Evolutionary conservation across 208 protist genomes (phyloP).

Genomic region (Willaertia magna): DNA sequence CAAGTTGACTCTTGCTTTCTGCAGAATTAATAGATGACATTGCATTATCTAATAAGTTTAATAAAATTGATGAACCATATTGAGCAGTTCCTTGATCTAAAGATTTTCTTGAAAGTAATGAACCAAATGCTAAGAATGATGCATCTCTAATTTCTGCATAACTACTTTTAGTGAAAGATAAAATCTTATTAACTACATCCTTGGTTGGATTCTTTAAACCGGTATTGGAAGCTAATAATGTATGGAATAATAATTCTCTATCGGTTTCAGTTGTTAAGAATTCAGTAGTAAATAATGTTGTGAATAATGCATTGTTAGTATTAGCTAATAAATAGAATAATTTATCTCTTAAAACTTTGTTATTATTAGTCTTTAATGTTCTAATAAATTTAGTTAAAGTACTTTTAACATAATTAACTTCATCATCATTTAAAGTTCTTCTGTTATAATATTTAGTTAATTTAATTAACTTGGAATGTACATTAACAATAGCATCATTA

Average conservation of each 20-base stretch:
- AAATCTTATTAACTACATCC: neutral
- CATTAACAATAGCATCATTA: neutral
- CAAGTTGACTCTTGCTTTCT: neutral
- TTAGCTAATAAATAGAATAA: neutral
- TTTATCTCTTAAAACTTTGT: neutral
- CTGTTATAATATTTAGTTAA: neutral
- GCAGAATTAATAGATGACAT: neutral
- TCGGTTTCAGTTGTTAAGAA: neutral
- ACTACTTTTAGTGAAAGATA: neutral
- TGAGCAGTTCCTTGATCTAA: neutral
- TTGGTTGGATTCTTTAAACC: neutral
- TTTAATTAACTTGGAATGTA: neutral
- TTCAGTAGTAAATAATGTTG: neutral
- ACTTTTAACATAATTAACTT: neutral
- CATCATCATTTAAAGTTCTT: neutral
- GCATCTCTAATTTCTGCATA: neutral
- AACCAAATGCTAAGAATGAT: neutral
- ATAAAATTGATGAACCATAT: neutral
- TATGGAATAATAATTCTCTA: neutral
- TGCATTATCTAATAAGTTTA: conserved; percentile 3
- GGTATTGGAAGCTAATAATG: neutral
- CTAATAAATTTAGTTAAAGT: neutral
- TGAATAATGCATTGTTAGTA: neutral
- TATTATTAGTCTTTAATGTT: neutral
- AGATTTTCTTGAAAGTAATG: neutral